These are phyloP conservation scores for Nitzschia palea DNA, from an alignment of 108 stramenopile genomes.

Conservation along the genomic window DNA sequence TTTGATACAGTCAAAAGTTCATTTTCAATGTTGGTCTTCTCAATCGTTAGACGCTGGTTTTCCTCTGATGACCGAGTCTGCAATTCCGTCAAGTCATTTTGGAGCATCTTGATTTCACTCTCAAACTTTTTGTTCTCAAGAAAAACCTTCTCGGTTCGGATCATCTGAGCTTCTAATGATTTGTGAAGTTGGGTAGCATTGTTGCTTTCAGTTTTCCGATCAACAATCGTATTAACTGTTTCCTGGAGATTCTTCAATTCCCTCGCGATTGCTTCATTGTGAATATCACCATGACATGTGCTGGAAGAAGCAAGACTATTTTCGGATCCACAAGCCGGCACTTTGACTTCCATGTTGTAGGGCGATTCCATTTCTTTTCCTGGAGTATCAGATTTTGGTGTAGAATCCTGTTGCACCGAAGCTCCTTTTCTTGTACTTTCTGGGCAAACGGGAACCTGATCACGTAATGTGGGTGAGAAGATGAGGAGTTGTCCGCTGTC, in stretches of 20 bases:
- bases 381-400: background rate
- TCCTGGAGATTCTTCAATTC: constrained; percentile 15
- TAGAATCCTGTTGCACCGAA: constrained; percentile 2
- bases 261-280: background rate
- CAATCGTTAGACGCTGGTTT: background rate
- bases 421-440: too few species aligned
- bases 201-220: background rate
- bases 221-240: constrained; percentile 2
- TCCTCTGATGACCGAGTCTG: constrained; percentile 1
- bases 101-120: constrained; percentile 4
- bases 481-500: constrained; percentile 38
- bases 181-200: background rate
- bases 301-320: background rate
- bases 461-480: constrained; percentile 22
- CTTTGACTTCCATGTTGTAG: constrained; percentile 12
- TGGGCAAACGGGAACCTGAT: too few species aligned
- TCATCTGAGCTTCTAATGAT: constrained; percentile 1
- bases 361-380: background rate
- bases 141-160: constrained; percentile 11
- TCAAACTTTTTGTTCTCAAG: constrained; percentile 20
- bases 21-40: constrained; percentile 3
- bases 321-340: background rate
- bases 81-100: constrained; percentile 16
- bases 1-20: background rate
- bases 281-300: background rate